Evolutionary conservation across 306 rosid genomes (phyloP).

Genomic region (Prunus dulcis): DNA sequence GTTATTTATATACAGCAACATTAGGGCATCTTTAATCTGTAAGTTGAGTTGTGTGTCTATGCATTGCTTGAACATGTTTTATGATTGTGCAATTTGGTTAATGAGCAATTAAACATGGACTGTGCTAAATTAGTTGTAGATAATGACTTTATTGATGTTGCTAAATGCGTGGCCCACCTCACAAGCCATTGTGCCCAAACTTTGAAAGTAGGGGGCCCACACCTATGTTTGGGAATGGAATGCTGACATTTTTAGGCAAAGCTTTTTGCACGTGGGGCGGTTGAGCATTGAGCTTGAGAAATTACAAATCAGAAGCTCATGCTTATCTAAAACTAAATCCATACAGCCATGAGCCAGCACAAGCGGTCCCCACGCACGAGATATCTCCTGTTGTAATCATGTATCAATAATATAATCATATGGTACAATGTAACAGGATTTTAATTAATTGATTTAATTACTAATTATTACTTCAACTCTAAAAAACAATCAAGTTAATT

Average conservation of each 20-base stretch:
- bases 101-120: neutral
- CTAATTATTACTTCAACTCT: neutral
- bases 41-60: neutral
- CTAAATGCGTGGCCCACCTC: neutral
- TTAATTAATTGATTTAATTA: neutral
- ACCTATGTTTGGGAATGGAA: neutral
- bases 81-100: neutral
- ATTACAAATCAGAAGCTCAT: neutral
- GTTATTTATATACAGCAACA: neutral
- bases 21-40: neutral
- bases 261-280: constrained; percentile 14
- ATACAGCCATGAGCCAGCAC: constrained; percentile 13
- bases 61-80: neutral
- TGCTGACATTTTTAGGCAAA: neutral
- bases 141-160: neutral
- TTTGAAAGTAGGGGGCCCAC: neutral
- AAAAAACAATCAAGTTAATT: too few relatives aligned
- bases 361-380: constrained; percentile 1
- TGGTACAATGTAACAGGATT: neutral
- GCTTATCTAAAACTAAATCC: constrained; percentile 14
- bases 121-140: neutral
- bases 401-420: too few relatives aligned
- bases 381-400: too few relatives aligned
- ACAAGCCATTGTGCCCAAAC: too few relatives aligned
- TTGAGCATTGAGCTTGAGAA: neutral